These are phyloP conservation scores for Strobilomyces dryophilus DNA, from an alignment of 768 basidiomycete species.

Conservation along the genomic window DNA sequence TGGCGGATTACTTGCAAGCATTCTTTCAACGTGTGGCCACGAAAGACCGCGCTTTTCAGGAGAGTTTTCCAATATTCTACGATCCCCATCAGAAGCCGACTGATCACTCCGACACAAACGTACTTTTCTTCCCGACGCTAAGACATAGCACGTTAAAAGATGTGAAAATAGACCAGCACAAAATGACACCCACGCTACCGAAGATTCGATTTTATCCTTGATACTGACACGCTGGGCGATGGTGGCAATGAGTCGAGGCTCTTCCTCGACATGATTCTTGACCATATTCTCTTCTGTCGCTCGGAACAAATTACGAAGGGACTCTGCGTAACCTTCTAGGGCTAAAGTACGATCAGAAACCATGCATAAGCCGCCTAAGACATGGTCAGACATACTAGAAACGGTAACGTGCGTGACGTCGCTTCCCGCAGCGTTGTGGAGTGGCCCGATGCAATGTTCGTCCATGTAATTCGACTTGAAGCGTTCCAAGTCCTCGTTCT, in stretches of 20 bases:
- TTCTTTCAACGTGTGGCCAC: constrained; percentile 2
- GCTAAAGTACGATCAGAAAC: constrained; percentile 1
- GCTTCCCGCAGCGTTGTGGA: neutral
- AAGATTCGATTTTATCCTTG: constrained; percentile 14
- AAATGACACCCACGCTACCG: constrained; percentile 4
- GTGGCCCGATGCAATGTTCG: constrained; percentile 1
- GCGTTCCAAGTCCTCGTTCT: neutral
- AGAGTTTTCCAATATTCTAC: constrained; percentile 13
- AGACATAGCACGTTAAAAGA: neutral
- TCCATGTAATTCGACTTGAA: neutral
- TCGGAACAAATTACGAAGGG: constrained; percentile 1
- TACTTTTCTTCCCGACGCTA: constrained; percentile 14
- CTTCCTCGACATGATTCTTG: constrained; percentile 6
- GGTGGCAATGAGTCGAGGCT: constrained; percentile 2
- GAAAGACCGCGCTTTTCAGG: constrained; percentile 6
- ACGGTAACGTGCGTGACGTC: constrained; percentile 1
- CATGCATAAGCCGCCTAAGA: neutral
- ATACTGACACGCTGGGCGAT: constrained; percentile 16
- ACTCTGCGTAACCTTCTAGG: neutral
- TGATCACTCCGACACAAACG: neutral
- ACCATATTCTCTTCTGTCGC: constrained; percentile 5
- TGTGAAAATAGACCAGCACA: neutral
- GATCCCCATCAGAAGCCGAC: neutral
- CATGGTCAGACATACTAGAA: constrained; percentile 5
- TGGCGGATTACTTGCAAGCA: constrained; percentile 11